Base-by-base conservation (phyloP, 129 eudicot genomes). In the Scalesia atractyloides region DNA sequence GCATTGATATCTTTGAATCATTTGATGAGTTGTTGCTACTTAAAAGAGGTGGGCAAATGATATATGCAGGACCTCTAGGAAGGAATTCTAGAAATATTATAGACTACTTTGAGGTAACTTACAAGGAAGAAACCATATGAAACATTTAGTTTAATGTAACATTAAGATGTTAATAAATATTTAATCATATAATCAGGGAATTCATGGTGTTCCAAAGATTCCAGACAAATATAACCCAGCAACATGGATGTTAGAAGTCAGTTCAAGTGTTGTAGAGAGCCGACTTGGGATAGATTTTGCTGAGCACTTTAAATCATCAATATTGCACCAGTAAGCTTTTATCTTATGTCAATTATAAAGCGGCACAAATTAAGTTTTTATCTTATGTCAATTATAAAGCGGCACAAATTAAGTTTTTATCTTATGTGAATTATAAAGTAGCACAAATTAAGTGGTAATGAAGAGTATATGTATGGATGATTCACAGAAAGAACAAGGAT, bases 31-130 rank as follows among this genome's bases (percentile, higher is more conserved):
- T 95, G 37, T 81, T 95, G 37, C 79, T 95, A 33, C 49, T 95
- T 89, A 95, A 95, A 86, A 86, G 99, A 86, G 99, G 99, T 66
- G 97, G 99, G 12, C 88, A 86, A 66, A 89, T 90, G 5, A 95
- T 95, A 50, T 95, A 90, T 65, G 86, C 94, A n/a, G 99, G 99
- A 36, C 97, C 99, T 60, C 22, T 95, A 53, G 99, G 97, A 24
- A 80, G 74, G 5, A 77, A 95, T 74, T 95, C 99, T 1, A 89
- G 77, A 53, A 76, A 86, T 73, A 70, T 91, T 41, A 71, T 91
- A 7, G 96, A 90, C 14, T 91, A 88, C 73, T 91, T 88, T 63
- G 99, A 91, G 99, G 99, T 88, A 80, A 37, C 64, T 78, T 34
- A 33, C 64, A 53, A 36, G 9, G 37, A 59, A 30, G 1, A 60